A percentile compares a stretch with the other conserved stretches of the same genome.
Conservation (phyloP, 306 rosid genomes). For the Corylus heterophylla region DNA sequence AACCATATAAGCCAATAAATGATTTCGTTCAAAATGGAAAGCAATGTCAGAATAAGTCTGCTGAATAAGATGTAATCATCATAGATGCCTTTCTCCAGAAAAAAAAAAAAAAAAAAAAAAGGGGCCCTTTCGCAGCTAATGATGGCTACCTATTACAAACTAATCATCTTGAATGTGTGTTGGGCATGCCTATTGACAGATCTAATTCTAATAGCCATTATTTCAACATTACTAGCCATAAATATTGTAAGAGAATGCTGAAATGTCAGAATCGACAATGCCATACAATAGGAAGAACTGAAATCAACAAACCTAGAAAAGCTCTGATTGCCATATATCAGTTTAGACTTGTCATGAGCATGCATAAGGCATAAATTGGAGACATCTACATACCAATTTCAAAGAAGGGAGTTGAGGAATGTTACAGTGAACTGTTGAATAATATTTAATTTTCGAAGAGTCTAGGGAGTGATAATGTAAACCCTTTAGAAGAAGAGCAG, state of each 20-base stretch:
- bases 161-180: too few species aligned
- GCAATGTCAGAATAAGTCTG: background rate
- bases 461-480: too few species aligned
- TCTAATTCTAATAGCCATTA: background rate
- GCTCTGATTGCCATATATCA: slow-evolving; percentile 5
- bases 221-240: background rate
- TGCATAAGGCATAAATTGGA: background rate
- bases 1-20: slow-evolving; percentile 11
- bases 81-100: background rate
- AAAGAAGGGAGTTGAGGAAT: too few species aligned
- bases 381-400: too few species aligned
- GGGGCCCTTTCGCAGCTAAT: background rate
- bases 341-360: background rate
- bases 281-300: background rate
- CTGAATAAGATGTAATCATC: background rate
- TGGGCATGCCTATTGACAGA: background rate
- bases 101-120: too few species aligned
- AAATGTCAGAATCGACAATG: background rate
- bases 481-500: too few species aligned
- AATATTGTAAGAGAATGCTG: slow-evolving; percentile 10
- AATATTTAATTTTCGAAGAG: too few species aligned
- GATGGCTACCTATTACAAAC: too few species aligned
- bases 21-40: background rate
- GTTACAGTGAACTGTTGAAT: too few species aligned
- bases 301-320: slow-evolving; percentile 15